phyloP scores from a whole-genome alignment of 768 basidiomycete genomes.

The Podaxis carcinomalis region DNA sequence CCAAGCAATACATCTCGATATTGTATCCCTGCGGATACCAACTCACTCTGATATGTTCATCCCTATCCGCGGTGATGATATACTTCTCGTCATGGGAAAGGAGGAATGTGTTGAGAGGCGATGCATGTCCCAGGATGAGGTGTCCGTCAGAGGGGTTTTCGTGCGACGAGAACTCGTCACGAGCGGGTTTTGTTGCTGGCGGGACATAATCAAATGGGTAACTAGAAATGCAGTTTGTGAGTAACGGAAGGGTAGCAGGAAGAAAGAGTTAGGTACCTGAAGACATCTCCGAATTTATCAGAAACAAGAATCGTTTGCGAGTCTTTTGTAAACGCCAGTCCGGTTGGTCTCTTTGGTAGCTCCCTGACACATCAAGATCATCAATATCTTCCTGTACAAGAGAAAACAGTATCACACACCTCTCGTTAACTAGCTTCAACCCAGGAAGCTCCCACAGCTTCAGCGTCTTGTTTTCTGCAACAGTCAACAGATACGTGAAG shows the following conservation, averaged over 20 bases:
- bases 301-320: constrained; percentile 70
- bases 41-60: constrained; percentile 92
- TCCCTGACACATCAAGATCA: constrained; percentile 41
- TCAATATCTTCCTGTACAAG: background rate
- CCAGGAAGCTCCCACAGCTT: constrained; percentile 66
- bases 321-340: constrained; percentile 56
- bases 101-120: constrained; percentile 71
- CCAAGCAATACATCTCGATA: constrained; percentile 85
- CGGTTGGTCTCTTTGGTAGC: constrained; percentile 79
- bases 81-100: constrained; percentile 64
- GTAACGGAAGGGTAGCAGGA: background rate
- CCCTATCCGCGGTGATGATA: constrained; percentile 88
- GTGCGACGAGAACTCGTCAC: constrained; percentile 47
- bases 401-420: constrained; percentile 37
- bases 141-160: constrained; percentile 67
- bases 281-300: constrained; percentile 96
- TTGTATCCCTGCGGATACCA: constrained; percentile 84
- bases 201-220: constrained; percentile 53
- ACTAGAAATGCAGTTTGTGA: constrained; percentile 28
- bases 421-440: constrained; percentile 52
- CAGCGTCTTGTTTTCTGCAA: constrained; percentile 78
- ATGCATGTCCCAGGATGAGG: constrained; percentile 84
- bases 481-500: constrained; percentile 50
- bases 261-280: constrained; percentile 48
- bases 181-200: constrained; percentile 14